Evolutionary conservation across 2,329 filamentous ascomycete genomes (phyloP), one percentile per base, ranked within the genome.

Genomic region (Waltergamsia citrina): DNA sequence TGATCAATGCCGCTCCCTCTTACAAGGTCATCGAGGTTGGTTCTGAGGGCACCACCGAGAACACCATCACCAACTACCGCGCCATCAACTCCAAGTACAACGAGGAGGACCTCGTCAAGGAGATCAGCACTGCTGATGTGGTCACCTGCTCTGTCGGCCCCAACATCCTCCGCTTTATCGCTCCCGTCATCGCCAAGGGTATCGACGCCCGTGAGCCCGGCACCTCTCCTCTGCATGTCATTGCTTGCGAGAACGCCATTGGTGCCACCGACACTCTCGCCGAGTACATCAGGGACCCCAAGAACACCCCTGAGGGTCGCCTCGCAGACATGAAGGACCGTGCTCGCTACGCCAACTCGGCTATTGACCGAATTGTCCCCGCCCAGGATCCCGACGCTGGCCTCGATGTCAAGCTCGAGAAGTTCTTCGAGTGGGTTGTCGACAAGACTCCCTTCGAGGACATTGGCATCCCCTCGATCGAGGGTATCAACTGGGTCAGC

Each of bases 391-490:
- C 76, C 33, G 66, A 85, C 48, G 75, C 81, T 17, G 87, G 87
- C 36, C 73, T 98, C 29, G 80, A 95, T 52, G 92, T 98, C 45
- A 88, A 81, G 51, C 87, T 98, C 31, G 92, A 98, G 72, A 92
- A 92, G 65, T 98, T 96, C 71, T 95, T 85, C 66, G 92, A 98
- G 68, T 98, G 92, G 92, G 90, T 92, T 25, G 88, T 98, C 33
- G 92, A 98, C 55, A 67, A 77, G 56, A 81, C 77, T 29, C 90
- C 90, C 3, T 95, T 96, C 60, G 71, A 79, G 43, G 74, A 80
- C 42, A 65, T 72, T 41, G 58, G 58, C 21, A 54, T 59, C 14
- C 88, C 87, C 6, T 62, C 74, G 14, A 90, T 98, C 51, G 62
- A 92, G 45, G 90, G 88, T 39, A 81, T 96, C 56, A 84, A 94